Evolutionary conservation across 2,329 filamentous ascomycete species (phyloP), one percentile per base, ranked within the genome.

Genomic region (Colletotrichum sp.): DNA sequence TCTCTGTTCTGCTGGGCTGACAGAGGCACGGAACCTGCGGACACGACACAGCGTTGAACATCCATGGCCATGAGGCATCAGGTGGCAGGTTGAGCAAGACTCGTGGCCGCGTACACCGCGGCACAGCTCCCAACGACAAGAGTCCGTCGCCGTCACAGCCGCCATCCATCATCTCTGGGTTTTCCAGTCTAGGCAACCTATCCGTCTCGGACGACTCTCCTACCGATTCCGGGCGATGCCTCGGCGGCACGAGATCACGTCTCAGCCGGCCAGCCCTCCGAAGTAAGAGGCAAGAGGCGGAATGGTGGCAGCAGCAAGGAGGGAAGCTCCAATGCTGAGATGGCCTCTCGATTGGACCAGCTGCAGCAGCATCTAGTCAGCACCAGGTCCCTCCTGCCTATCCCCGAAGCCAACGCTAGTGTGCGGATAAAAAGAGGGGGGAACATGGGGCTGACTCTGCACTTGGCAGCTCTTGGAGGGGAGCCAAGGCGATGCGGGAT

Each of bases 381-480:
- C 49, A 62, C 68, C 68, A 67, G 34, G 24, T 21, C 32, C 62
- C 32, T 39, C n/a, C n/a, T 30, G 18, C 21, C 6, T 59, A 26
- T n/a, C 32, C 4, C n/a, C 44, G 24, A 64, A 57, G 30, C 66
- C 55, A 70, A 57, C 57, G 44, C 68, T 75, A 75, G 73, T 59
- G 57, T 72, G 39, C 73, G 69, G 73, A 68, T 63, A 72, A 76
- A 72, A 68, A 72, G 59, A 63, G 64, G 73, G 55, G 73, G 55
- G 69, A 15, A 59, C 44, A 66, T 36, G 24, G 72, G 39, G 32
- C 55, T 66, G 60, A 32, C n/a, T 52, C n/a, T 67, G 18, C 10
- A n/a, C 72, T 68, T 72, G 72, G 72, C 63, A 72, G 21, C 24
- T 66, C 52, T 71, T 65, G 30, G 21, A 60, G 32, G 44, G 16